Percentiles rank a stretch among this genome's conserved stretches.
phyloP scores from a whole-genome alignment of 2,329 filamentous ascomycete genomes.

The Neospermospora avenae region DNA sequence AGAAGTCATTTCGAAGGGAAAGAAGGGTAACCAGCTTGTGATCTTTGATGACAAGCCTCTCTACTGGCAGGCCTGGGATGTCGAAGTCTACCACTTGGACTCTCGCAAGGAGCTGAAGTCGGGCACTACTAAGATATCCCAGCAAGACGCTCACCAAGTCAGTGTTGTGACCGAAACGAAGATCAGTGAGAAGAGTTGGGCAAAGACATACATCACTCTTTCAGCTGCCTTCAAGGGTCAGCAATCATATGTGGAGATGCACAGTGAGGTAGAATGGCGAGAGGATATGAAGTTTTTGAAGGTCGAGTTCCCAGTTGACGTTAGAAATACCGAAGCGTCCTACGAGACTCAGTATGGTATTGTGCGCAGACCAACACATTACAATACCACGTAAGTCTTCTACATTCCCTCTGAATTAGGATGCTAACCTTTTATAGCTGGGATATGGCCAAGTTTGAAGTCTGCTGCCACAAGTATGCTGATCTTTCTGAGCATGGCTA shows the following conservation, averaged over 20 bases:
- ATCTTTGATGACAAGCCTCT: conserved; percentile 96
- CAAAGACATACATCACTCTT: conserved; percentile 82
- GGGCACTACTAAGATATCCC: conserved; percentile 66
- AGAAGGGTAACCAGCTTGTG: conserved; percentile 86
- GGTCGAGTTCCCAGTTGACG: conserved; percentile 93
- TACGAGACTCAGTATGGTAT: conserved; percentile 96
- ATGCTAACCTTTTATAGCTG: conserved; percentile 49
- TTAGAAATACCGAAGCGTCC: conserved; percentile 85
- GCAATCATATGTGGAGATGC: conserved; percentile 71
- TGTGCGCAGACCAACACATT: conserved; percentile 86
- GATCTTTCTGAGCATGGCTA: conserved; percentile 86
- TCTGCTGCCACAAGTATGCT: conserved; percentile 92
- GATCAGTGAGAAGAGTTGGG: conserved; percentile 82
- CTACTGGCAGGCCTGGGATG: conserved; percentile 98
- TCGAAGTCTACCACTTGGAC: conserved; percentile 92
- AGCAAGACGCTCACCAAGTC: conserved; percentile 70
- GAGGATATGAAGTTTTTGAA: conserved; percentile 98
- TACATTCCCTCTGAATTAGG: background rate
- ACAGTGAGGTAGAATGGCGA: conserved; percentile 90
- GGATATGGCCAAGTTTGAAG: conserved; percentile 98
- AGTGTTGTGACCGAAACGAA: conserved; percentile 80
- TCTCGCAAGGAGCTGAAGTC: conserved; percentile 74
- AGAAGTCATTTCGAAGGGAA: conserved; percentile 70
- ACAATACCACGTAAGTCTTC: conserved; percentile 75
- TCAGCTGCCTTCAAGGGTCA: conserved; percentile 63